Evolutionary conservation across 768 basidiomycete species (phyloP).

Genomic region (Polyporus arcularius): DNA sequence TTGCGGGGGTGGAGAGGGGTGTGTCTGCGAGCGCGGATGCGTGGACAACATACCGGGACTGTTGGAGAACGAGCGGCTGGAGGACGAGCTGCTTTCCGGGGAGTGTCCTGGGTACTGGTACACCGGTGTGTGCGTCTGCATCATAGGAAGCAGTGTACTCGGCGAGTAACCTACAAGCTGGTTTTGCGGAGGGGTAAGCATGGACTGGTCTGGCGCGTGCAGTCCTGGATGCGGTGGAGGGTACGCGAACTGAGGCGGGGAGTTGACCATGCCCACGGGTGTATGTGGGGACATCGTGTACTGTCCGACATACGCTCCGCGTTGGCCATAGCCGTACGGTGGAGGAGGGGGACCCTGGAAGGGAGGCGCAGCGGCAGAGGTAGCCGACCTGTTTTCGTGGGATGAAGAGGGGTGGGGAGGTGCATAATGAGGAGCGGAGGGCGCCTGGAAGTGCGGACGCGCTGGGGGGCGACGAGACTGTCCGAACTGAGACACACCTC

Average conservation of each 20-base stretch:
- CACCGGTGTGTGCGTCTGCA: slow-evolving; percentile 37
- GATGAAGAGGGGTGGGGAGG: slow-evolving; percentile 10
- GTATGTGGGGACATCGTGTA: slow-evolving; percentile 48
- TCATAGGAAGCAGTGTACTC: slow-evolving; percentile 43
- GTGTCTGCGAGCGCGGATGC: slow-evolving; percentile 13
- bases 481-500: slow-evolving; percentile 16
- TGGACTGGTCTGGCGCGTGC: slow-evolving; percentile 38
- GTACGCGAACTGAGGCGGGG: slow-evolving; percentile 28
- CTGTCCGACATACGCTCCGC: slow-evolving; percentile 41
- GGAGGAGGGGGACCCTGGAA: slow-evolving; percentile 28
- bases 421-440: slow-evolving; percentile 16
- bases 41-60: slow-evolving; percentile 19
- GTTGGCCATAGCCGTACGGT: slow-evolving; percentile 31
- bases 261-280: slow-evolving; percentile 21
- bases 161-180: slow-evolving; percentile 29
- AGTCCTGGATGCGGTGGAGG: slow-evolving; percentile 40
- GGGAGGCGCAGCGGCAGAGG: slow-evolving; percentile 18
- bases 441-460: slow-evolving; percentile 22
- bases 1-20: slow-evolving; percentile 26
- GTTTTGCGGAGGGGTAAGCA: slow-evolving; percentile 38
- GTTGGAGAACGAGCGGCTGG: slow-evolving; percentile 27
- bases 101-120: slow-evolving; percentile 41
- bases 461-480: slow-evolving; percentile 25
- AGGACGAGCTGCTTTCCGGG: slow-evolving; percentile 33
- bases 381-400: slow-evolving; percentile 31